These are phyloP conservation scores for Puccinia horiana DNA, from an alignment of 1,284 basidiomycete species.

Conservation along the genomic window DNA sequence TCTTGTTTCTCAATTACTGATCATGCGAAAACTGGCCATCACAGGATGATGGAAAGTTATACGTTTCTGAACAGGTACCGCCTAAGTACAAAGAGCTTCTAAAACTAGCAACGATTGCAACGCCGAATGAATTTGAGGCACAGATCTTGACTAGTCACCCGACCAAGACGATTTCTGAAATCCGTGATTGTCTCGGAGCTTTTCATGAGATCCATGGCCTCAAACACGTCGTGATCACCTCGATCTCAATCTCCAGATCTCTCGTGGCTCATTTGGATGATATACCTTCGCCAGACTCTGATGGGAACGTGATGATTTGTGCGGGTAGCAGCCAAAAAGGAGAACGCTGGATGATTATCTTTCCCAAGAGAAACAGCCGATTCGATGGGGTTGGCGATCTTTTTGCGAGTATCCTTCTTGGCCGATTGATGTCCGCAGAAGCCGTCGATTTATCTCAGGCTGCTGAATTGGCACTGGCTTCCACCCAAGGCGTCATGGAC, in stretches of 20 bases:
- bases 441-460: slow-evolving; percentile 61
- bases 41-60: slow-evolving; percentile 79
- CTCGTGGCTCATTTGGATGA: slow-evolving; percentile 55
- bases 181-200: slow-evolving; percentile 70
- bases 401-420: slow-evolving; percentile 89
- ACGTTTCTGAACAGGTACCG: slow-evolving; percentile 83
- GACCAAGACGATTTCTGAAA: slow-evolving; percentile 68
- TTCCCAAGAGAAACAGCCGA: slow-evolving; percentile 83
- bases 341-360: slow-evolving; percentile 62
- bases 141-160: slow-evolving; percentile 74
- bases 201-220: slow-evolving; percentile 76
- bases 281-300: slow-evolving; percentile 47
- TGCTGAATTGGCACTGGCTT: slow-evolving; percentile 68
- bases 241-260: slow-evolving; percentile 65
- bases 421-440: slow-evolving; percentile 66
- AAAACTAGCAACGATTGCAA: slow-evolving; percentile 80
- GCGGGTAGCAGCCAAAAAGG: slow-evolving; percentile 65
- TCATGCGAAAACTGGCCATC: background rate
- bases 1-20: slow-evolving; percentile 66
- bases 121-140: slow-evolving; percentile 97
- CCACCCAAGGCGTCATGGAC: slow-evolving; percentile 79
- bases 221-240: slow-evolving; percentile 87
- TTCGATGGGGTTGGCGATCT: slow-evolving; percentile 96
- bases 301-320: slow-evolving; percentile 52
- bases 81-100: slow-evolving; percentile 83